These are phyloP conservation scores for Chrysoporthe deuterocubensis DNA, from an alignment of 2,329 filamentous ascomycete species.

Conservation along the genomic window DNA sequence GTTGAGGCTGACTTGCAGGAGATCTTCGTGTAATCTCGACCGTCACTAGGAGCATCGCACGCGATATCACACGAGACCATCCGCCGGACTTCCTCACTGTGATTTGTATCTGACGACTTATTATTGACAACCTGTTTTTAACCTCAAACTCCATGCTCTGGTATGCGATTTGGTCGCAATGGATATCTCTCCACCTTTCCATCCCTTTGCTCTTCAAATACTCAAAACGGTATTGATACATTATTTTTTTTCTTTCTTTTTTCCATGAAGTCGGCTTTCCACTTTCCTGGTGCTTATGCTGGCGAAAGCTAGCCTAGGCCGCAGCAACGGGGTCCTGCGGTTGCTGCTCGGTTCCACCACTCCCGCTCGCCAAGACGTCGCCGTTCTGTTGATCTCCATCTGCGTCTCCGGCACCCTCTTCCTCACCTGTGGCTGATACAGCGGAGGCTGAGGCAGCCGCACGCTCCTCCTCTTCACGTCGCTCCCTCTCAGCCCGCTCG, in stretches of 20 bases:
- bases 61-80: neutral
- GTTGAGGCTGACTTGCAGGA: neutral
- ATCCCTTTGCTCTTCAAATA: neutral
- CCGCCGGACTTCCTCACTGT: neutral
- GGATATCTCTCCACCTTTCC: slow-evolving; percentile 24
- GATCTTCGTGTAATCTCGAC: neutral
- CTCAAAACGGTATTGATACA: neutral
- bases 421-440: neutral
- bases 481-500: slow-evolving; percentile 43
- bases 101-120: neutral
- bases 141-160: slow-evolving; percentile 23
- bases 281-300: neutral
- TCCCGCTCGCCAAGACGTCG: neutral
- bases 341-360: slow-evolving; percentile 11
- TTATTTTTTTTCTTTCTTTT: neutral
- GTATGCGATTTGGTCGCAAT: slow-evolving; percentile 17
- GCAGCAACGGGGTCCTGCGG: slow-evolving; percentile 25
- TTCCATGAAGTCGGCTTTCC: neutral
- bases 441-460: slow-evolving; percentile 33
- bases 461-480: slow-evolving; percentile 36
- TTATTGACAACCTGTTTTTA: neutral
- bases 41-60: neutral
- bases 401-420: neutral
- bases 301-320: neutral
- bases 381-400: neutral